These are phyloP conservation scores for Beta macrorhiza DNA, from an alignment of 179 eudicot species.

Conservation along the genomic window DNA sequence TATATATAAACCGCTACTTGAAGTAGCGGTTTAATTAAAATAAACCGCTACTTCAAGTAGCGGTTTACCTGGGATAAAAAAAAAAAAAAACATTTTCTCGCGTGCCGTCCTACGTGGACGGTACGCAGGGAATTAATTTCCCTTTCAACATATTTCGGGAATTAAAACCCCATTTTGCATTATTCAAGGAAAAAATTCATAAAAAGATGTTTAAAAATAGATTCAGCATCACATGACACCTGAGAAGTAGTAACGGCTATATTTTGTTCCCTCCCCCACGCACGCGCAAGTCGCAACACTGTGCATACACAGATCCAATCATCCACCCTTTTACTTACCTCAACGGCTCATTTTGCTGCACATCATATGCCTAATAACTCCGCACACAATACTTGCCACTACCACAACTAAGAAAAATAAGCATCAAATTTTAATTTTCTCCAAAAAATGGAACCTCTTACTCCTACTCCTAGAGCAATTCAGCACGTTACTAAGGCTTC, in stretches of 20 bases:
- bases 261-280: constrained; percentile 10
- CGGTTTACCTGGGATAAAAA: too few relatives aligned
- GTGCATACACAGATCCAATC: not conserved
- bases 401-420: not conserved
- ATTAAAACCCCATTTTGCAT: too few relatives aligned
- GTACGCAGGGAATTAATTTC: too few relatives aligned
- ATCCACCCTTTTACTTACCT: not conserved
- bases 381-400: not conserved
- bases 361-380: not conserved
- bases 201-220: too few relatives aligned
- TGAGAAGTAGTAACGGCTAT: constrained; percentile 28
- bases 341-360: not conserved
- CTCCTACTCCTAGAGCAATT: constrained; percentile 17
- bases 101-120: too few relatives aligned
- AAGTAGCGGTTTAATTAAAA: too few relatives aligned
- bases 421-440: not conserved
- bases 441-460: not conserved
- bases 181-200: too few relatives aligned
- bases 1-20: too few relatives aligned
- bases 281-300: not conserved
- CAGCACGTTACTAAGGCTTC: constrained; percentile 76
- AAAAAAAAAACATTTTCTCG: too few relatives aligned
- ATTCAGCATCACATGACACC: constrained; percentile 18
- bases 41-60: too few relatives aligned
- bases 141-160: too few relatives aligned